Base-by-base conservation (phyloP, 345 rosid genomes). In the Microthlaspi erraticum region DNA sequence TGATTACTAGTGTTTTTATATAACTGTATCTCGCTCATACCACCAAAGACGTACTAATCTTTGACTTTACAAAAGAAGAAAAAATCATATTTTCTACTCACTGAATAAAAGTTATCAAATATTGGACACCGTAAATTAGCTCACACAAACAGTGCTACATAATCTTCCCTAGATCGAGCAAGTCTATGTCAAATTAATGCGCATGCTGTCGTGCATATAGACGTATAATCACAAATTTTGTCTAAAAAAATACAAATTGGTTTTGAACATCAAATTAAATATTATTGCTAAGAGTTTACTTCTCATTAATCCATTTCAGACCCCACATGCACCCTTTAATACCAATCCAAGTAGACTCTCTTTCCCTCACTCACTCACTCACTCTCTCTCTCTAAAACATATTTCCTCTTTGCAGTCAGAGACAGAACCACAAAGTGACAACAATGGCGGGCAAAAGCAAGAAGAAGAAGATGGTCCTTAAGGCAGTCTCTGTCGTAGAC, bases 401-500 rank as follows among this genome's bases (percentile, higher is more conserved):
- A 49, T 56, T 49, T 72, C 14, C 41, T 50, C 60, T 39, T 60
- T 51, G 36, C 43, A n/a, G 68, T 64, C 57, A 49, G 33, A 63
- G 43, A 55, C 14, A 64, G 44, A 48, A 19, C 17, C 17, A 49
- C 66, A 57, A 26, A 73, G 41, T 37, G 8, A 63, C 38, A 50
- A 45, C 76, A 60, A 77, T 77, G 80, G 34, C 69, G 11, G 8
- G 45, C 58, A 77, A 60, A 65, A 44, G 68, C 68, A 77, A 77
- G 58, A 77, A 77, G 77, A 77, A 80, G 76, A 86, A 73, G 84
- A 78, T 82, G 39, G 56, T 66, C 44, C 76, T 82, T 32, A 90
- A 81, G 78, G 61, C 85, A 0, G 90, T 82, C 53, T 73, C 92
- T 14, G 88, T 93, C 2, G 77, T 77, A 14, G 82, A 79, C 85